Evolutionary conservation across 345 rosid genomes (phyloP).

Genomic region (Fremontodendron californicum): DNA sequence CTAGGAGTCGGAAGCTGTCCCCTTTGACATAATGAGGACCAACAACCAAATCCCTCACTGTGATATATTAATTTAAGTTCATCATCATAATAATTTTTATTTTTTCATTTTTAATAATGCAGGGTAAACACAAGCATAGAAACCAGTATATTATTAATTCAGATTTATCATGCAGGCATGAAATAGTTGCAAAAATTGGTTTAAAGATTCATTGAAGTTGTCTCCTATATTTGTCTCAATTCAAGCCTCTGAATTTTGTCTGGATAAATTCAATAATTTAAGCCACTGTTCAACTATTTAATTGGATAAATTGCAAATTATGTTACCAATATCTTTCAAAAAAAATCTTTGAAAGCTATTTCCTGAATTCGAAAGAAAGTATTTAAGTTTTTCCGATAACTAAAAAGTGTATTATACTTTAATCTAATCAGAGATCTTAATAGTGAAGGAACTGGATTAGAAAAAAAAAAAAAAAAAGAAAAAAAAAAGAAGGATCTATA

Average conservation of each 20-base stretch:
- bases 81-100: not conserved
- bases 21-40: constrained; percentile 25
- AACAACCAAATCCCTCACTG: constrained; percentile 9
- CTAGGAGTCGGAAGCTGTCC: constrained; percentile 20
- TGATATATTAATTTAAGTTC: not conserved
- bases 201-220: not conserved
- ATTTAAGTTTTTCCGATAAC: too few species aligned
- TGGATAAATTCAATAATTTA: not conserved
- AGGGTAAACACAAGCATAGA: not conserved
- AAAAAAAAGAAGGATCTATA: too few species aligned
- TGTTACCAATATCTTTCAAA: too few species aligned
- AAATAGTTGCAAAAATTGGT: not conserved
- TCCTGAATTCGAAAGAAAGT: too few species aligned
- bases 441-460: too few species aligned
- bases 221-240: not conserved
- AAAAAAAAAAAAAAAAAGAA: too few species aligned
- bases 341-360: too few species aligned
- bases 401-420: too few species aligned
- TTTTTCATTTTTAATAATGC: not conserved
- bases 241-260: not conserved
- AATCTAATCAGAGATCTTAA: too few species aligned
- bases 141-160: not conserved
- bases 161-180: not conserved
- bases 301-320: not conserved
- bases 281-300: not conserved